phyloP scores from a whole-genome alignment of 1,284 basidiomycete species.

The Puccinia polysora region DNA sequence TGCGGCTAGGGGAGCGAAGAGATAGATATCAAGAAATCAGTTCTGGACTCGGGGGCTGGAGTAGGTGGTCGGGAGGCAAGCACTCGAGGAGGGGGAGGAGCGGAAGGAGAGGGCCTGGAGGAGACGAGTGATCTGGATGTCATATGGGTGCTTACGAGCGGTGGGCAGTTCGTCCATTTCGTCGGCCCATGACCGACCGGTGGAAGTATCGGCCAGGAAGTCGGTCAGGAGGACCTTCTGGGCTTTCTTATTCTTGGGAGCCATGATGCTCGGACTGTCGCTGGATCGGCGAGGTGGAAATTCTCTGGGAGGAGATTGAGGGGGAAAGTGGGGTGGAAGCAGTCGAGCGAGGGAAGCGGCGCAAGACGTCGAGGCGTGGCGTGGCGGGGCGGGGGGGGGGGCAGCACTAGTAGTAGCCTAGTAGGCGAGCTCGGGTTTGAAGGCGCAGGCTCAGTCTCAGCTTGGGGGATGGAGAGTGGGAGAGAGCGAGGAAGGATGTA shows the following conservation, averaged over 20 bases:
- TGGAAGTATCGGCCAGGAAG: constrained; percentile 78
- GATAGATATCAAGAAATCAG: too few species aligned
- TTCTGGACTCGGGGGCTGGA: too few species aligned
- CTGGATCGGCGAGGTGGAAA: background rate
- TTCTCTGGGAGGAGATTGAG: background rate
- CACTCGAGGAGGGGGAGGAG: background rate
- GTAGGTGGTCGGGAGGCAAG: too few species aligned
- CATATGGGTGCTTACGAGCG: constrained; percentile 66
- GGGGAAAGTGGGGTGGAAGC: background rate
- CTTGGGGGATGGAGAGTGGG: too few species aligned
- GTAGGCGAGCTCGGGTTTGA: too few species aligned
- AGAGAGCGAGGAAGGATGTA: too few species aligned
- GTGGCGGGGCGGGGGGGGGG: background rate
- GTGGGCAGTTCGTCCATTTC: constrained; percentile 84
- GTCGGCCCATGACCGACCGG: constrained; percentile 86
- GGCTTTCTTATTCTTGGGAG: constrained; percentile 63
- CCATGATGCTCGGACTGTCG: background rate
- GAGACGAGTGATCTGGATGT: background rate
- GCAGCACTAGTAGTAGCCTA: background rate
- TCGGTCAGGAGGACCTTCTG: constrained; percentile 85
- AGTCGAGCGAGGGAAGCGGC: background rate
- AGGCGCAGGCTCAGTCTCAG: too few species aligned
- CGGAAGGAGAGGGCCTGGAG: background rate
- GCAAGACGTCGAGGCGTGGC: background rate
- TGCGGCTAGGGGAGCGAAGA: constrained; percentile 12